A percentile compares a stretch with the other conserved stretches of the same genome.
Conservation (phyloP, 2,329 filamentous ascomycete genomes). For the Clonostachys byssicola region DNA sequence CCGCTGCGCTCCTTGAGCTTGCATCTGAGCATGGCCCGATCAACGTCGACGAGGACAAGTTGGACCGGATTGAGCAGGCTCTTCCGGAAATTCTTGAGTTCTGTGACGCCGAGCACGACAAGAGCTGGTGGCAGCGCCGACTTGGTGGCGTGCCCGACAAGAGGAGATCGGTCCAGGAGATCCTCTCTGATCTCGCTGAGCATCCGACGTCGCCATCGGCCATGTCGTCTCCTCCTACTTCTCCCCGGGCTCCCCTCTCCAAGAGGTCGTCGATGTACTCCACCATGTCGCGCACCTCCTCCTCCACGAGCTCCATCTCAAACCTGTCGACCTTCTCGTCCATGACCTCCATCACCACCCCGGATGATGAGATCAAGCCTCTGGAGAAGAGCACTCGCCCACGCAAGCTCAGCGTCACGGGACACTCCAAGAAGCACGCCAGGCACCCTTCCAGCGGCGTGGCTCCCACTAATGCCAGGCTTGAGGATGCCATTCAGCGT, state of each 20-base stretch:
- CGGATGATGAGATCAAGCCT: constrained; percentile 7
- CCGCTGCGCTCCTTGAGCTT: constrained; percentile 15
- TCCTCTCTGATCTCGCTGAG: constrained; percentile 18
- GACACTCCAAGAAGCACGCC: constrained; percentile 14
- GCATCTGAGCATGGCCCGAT: constrained; percentile 16
- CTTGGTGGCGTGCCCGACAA: constrained; percentile 14
- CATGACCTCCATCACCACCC: constrained; percentile 9
- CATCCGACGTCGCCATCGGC: constrained; percentile 1
- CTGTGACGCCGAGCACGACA: constrained; percentile 13
- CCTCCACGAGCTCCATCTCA: constrained; percentile 14
- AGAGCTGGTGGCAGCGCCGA: constrained; percentile 19
- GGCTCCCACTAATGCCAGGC: constrained; percentile 1
- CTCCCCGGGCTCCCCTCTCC: constrained; percentile 4
- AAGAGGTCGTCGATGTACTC: constrained; percentile 11
- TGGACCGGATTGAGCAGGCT: constrained; percentile 15
- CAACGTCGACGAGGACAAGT: constrained; percentile 14
- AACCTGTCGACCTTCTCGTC: constrained; percentile 13
- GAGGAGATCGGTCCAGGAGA: constrained; percentile 14
- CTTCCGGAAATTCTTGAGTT: constrained; percentile 15
- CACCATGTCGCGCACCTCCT: constrained; percentile 16
- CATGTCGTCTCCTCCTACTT: not conserved
- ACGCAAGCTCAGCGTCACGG: constrained; percentile 20
- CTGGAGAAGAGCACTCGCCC: constrained; percentile 14
- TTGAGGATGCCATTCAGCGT: constrained; percentile 15
- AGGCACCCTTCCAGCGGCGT: constrained; percentile 11